phyloP scores from a whole-genome alignment of 257 asterid species.

The Ballota nigra region DNA sequence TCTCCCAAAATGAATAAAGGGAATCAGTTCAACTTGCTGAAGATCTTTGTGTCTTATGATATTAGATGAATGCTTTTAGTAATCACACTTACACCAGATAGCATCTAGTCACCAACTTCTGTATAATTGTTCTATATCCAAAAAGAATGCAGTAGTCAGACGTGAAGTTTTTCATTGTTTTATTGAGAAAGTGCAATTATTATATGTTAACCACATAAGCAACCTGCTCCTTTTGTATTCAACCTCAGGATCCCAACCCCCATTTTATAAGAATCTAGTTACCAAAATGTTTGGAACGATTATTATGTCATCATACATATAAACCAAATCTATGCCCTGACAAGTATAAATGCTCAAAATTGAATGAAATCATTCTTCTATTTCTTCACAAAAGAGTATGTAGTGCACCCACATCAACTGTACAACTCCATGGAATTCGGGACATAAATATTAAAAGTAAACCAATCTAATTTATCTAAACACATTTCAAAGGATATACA shows the following conservation, averaged over 20 bases:
- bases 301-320: not conserved
- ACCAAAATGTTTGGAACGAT: not conserved
- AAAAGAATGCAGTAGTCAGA: not conserved
- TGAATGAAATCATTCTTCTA: not conserved
- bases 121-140: not conserved
- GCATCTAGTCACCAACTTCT: constrained; percentile 1
- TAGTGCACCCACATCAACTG: constrained; percentile 14
- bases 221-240: not conserved
- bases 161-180: not conserved
- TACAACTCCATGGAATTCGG: not conserved
- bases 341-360: constrained; percentile 18
- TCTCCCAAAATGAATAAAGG: constrained; percentile 10
- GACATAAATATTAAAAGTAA: not conserved
- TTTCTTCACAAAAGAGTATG: not conserved
- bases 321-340: constrained; percentile 13
- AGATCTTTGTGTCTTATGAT: constrained; percentile 9
- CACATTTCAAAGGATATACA: not conserved
- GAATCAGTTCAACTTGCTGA: constrained; percentile 1
- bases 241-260: not conserved
- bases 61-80: constrained; percentile 8
- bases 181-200: constrained; percentile 9
- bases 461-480: not conserved
- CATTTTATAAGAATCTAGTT: constrained; percentile 3
- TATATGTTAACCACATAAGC: constrained; percentile 5
- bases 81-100: not conserved